Evolutionary conservation across 2,329 filamentous ascomycete genomes (phyloP), one percentile per base, ranked within the genome.

Genomic region (Trichoderma sp.): DNA sequence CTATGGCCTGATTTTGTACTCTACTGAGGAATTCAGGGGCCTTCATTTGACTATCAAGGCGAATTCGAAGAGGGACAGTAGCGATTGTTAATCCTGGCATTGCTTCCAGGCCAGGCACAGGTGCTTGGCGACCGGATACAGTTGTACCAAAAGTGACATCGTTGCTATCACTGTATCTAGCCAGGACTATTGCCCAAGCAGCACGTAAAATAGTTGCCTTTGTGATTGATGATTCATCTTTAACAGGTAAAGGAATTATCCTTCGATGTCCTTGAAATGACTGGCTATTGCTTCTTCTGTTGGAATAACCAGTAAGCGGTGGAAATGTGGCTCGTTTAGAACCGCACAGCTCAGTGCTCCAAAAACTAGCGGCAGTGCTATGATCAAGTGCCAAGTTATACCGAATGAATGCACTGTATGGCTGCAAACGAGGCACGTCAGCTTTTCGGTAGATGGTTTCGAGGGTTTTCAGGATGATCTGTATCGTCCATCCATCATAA

Each of bases 401-500:
- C 21, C 37, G 64, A 34, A 69, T 34, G 16, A 69, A 59, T 18
- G 18, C 46, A 16, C 11, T 39, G 73, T 82, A 83, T 10, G 70
- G 68, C 16, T 64, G 34, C 49, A 55, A 28, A 3, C 77, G 74
- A n/a, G 79, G 77, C 0, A 77, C 16, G 37, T 61, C 43, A 3
- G n/a, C n/a, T 7, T 32, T 13, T 6, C 30, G n/a, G 11, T 68
- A 68, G 10, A 52, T 16, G 13, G 65, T 18, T 8, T 68, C 14
- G 7, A 68, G 34, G 1, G 66, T 65, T 1, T 51, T 49, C 26
- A 68, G 21, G 5, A 68, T 56, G n/a, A 68, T 32, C 14, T 56
- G 46, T 1, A 68, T 55, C 3, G 59, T 56, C 66, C 66, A 68
- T 16, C 66, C 66, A 24, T 68, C 66, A 8, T 55, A 68, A 4